Conservation (phyloP, 768 basidiomycete genomes). For the Podaxis sp. region DNA sequence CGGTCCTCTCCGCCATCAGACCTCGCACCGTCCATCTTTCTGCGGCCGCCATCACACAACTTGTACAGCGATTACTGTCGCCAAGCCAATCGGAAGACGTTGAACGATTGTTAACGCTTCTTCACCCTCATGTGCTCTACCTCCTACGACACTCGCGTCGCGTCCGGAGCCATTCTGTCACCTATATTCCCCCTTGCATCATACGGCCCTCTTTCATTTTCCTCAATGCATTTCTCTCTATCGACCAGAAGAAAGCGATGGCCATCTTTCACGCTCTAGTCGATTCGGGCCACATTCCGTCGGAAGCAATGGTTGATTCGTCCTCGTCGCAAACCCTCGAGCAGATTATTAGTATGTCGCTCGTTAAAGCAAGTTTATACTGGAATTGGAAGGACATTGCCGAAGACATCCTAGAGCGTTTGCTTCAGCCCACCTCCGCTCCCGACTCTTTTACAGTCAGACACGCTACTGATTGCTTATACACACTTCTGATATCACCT, state of each 20-base stretch:
- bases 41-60: background rate
- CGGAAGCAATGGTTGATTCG: conserved; percentile 43
- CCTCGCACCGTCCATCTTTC: background rate
- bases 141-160: conserved; percentile 24
- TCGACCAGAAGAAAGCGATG: conserved; percentile 38
- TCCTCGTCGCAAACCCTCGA: conserved; percentile 38
- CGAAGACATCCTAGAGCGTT: conserved; percentile 33
- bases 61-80: conserved; percentile 5
- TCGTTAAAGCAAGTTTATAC: conserved; percentile 52
- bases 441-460: conserved; percentile 27
- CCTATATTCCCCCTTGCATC: conserved; percentile 37
- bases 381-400: conserved; percentile 55
- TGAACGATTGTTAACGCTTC: background rate
- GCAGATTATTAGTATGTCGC: conserved; percentile 46
- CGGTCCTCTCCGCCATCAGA: background rate
- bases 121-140: conserved; percentile 9
- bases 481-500: conserved; percentile 37
- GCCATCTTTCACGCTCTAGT: conserved; percentile 51
- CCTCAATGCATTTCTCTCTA: conserved; percentile 39
- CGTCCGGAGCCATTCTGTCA: conserved; percentile 7
- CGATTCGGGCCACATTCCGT: conserved; percentile 42
- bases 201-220: conserved; percentile 42
- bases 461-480: conserved; percentile 44
- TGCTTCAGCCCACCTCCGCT: conserved; percentile 21
- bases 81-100: background rate